Conservation (phyloP, 2,329 filamentous ascomycete species). For the Curvularia eragrostidis region DNA sequence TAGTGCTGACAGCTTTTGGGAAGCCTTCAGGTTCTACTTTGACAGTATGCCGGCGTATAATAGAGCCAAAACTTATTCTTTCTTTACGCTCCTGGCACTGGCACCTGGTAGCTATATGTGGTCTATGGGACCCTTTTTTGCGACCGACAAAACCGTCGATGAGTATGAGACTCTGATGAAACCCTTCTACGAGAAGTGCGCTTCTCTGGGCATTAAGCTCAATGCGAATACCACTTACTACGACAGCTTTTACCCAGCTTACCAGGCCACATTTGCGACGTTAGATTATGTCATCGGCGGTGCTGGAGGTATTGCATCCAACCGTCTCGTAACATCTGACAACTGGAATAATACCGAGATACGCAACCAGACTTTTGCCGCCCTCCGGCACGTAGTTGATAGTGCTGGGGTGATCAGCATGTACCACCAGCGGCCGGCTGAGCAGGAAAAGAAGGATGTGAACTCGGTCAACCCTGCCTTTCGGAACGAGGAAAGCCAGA, state of each 20-base stretch:
- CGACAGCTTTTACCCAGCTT: constrained; percentile 40
- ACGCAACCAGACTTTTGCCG: constrained; percentile 36
- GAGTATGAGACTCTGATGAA: constrained; percentile 33
- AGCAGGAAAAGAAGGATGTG: constrained; percentile 24
- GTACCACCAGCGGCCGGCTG: constrained; percentile 38
- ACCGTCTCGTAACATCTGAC: constrained; percentile 45
- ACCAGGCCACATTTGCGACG: constrained; percentile 37
- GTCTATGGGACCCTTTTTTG: constrained; percentile 39
- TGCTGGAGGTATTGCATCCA: constrained; percentile 39
- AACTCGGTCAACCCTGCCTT: constrained; percentile 44
- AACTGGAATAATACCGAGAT: constrained; percentile 40
- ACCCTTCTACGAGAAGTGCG: constrained; percentile 34
- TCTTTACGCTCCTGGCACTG: constrained; percentile 33
- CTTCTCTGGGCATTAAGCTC: constrained; percentile 34
- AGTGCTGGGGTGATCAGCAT: constrained; percentile 27
- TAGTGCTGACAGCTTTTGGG: constrained; percentile 41
- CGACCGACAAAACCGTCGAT: constrained; percentile 34
- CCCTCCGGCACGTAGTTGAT: constrained; percentile 32
- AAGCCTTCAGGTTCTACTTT: constrained; percentile 32
- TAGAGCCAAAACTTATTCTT: constrained; percentile 38
- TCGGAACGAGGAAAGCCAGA: constrained; percentile 33
- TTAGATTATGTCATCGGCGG: constrained; percentile 40
- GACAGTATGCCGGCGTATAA: constrained; percentile 35
- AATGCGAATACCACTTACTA: constrained; percentile 31
- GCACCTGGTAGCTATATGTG: constrained; percentile 34